These are phyloP conservation scores for Diutina mesorugosa DNA, from an alignment of 1,139 yeast species.

Conservation along the genomic window DNA sequence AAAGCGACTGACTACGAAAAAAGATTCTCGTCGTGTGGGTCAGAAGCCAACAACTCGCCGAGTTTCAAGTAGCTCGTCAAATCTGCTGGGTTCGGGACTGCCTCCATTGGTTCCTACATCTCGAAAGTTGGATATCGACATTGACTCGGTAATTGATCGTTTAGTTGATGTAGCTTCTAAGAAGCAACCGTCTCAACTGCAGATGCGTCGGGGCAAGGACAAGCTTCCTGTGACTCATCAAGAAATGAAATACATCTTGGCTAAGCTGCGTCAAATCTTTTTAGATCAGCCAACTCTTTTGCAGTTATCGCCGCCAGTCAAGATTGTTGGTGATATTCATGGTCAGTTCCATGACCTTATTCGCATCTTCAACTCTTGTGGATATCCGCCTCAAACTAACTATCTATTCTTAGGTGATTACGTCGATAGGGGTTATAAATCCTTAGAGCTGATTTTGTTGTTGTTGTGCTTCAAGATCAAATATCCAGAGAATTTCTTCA, in stretches of 20 bases:
- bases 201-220: slow-evolving; percentile 21
- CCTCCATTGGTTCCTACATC: slow-evolving; percentile 15
- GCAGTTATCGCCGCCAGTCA: slow-evolving; percentile 72
- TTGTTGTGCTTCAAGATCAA: slow-evolving; percentile 3
- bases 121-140: slow-evolving; percentile 21
- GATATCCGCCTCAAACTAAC: slow-evolving; percentile 2
- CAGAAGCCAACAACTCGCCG: neutral
- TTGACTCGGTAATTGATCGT: slow-evolving; percentile 44
- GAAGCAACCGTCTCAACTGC: slow-evolving; percentile 8
- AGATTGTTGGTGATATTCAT: slow-evolving; percentile 33
- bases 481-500: slow-evolving; percentile 3
- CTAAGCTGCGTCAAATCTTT: slow-evolving; percentile 56
- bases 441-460: slow-evolving; percentile 1
- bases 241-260: slow-evolving; percentile 55
- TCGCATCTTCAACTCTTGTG: slow-evolving; percentile 3
- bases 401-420: slow-evolving; percentile 3
- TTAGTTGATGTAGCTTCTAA: slow-evolving; percentile 33
- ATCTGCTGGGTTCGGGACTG: slow-evolving; percentile 9
- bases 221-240: slow-evolving; percentile 31
- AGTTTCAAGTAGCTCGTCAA: neutral
- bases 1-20: neutral
- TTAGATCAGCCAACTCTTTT: slow-evolving; percentile 67
- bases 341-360: slow-evolving; percentile 2
- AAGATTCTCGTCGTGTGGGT: neutral
- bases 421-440: slow-evolving; percentile 2